Evolutionary conservation across 2,329 filamentous ascomycete genomes (phyloP).

Genomic region (Botrytis tulipae): DNA sequence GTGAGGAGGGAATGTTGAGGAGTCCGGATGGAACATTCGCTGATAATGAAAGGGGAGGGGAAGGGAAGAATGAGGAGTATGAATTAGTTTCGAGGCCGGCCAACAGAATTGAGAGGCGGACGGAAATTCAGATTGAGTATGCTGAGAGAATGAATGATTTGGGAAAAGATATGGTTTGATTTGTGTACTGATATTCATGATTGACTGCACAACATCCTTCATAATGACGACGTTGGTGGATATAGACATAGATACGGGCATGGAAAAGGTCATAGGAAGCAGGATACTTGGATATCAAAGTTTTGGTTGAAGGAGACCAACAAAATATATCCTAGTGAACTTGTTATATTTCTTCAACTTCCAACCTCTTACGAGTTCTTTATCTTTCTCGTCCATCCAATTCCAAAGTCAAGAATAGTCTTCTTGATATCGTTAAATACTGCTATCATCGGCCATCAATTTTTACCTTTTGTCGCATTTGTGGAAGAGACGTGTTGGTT

Average conservation of each 20-base stretch:
- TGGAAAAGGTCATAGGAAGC: not conserved
- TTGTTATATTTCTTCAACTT: not conserved
- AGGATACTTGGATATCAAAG: not conserved
- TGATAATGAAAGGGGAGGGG: not conserved
- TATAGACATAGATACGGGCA: not conserved
- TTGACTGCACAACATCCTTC: not conserved
- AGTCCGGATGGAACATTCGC: too few relatives aligned
- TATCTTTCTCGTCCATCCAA: not conserved
- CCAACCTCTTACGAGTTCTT: not conserved
- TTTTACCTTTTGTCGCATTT: too few relatives aligned
- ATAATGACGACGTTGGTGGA: not conserved
- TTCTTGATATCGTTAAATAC: not conserved
- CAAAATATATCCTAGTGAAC: not conserved
- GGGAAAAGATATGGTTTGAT: not conserved
- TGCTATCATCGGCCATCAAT: too few relatives aligned
- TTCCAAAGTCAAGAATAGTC: not conserved
- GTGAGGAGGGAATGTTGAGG: not conserved
- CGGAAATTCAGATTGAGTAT: not conserved
- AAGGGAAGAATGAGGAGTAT: not conserved
- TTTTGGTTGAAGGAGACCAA: not conserved
- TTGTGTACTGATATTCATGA: not conserved
- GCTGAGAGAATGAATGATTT: not conserved
- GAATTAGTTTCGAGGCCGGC: not conserved
- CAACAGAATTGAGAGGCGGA: not conserved
- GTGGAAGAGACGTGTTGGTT: too few relatives aligned